Evolutionary conservation across 257 asterid species (phyloP).

Genomic region (Datura wrightii): DNA sequence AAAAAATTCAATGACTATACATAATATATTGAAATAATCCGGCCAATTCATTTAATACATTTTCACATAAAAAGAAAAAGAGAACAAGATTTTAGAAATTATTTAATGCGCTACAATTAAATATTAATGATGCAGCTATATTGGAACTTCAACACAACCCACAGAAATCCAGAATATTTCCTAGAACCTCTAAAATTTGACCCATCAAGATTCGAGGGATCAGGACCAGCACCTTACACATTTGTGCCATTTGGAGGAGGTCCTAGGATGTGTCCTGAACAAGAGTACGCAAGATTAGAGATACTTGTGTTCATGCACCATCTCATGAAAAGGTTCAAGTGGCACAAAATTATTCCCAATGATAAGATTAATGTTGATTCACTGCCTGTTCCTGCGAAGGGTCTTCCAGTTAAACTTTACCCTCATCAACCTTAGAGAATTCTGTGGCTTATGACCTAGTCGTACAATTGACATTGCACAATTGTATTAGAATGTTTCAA

Average conservation of each 20-base stretch:
- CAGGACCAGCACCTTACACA: conserved; percentile 64
- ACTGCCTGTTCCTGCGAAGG: conserved; percentile 57
- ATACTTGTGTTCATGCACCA: conserved; percentile 62
- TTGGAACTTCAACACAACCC: conserved; percentile 61
- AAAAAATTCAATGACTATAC: too few relatives aligned
- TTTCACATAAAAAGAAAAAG: too few relatives aligned
- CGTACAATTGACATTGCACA: too few relatives aligned
- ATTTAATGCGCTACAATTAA: not conserved
- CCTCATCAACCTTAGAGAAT: conserved; percentile 47
- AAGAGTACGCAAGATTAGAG: conserved; percentile 57
- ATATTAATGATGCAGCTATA: conserved; percentile 46
- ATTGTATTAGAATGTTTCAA: too few relatives aligned
- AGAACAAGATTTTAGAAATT: not conserved
- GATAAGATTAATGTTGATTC: conserved; percentile 57
- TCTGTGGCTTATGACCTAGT: too few relatives aligned
- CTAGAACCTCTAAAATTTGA: conserved; percentile 58
- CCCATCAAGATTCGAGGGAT: conserved; percentile 63
- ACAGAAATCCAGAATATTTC: conserved; percentile 50
- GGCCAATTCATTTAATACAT: too few relatives aligned
- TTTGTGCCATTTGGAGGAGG: conserved; percentile 66
- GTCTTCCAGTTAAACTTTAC: conserved; percentile 56
- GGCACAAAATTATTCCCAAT: conserved; percentile 53
- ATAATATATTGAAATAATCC: too few relatives aligned
- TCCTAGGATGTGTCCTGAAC: conserved; percentile 66
- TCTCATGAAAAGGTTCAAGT: conserved; percentile 54